Evolutionary conservation across 2,329 filamentous ascomycete species (phyloP).

Genomic region (Alternaria solani): DNA sequence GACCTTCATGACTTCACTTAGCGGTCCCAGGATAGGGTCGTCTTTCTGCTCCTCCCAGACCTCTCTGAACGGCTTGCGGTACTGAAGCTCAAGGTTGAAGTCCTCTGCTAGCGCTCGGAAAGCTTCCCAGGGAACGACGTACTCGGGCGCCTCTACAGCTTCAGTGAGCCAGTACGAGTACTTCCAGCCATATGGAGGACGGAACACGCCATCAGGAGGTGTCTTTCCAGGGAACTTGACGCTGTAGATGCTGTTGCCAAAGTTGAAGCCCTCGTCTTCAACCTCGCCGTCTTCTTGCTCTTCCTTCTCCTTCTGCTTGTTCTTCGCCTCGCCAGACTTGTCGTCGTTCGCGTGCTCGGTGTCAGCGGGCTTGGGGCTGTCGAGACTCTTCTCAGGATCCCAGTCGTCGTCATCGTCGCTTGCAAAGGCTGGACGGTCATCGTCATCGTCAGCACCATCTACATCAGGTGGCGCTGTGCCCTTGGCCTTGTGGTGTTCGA

Average conservation of each 20-base stretch:
- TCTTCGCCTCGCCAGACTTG: slow-evolving; percentile 34
- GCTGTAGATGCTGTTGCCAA: slow-evolving; percentile 92
- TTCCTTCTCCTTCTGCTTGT: slow-evolving; percentile 43
- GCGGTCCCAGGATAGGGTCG: slow-evolving; percentile 77
- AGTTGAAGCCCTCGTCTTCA: slow-evolving; percentile 66
- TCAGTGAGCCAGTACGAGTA: slow-evolving; percentile 97
- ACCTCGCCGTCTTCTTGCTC: slow-evolving; percentile 57
- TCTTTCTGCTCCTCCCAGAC: slow-evolving; percentile 94
- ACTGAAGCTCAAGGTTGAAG: slow-evolving; percentile 95
- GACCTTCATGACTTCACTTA: slow-evolving; percentile 97
- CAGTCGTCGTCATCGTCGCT: slow-evolving; percentile 53
- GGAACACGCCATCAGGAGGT: slow-evolving; percentile 86
- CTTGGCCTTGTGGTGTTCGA: slow-evolving; percentile 71
- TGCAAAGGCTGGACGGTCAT: slow-evolving; percentile 47
- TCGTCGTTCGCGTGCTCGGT: slow-evolving; percentile 45
- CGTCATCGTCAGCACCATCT: slow-evolving; percentile 36
- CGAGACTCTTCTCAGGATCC: slow-evolving; percentile 57
- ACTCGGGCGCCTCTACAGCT: slow-evolving; percentile 95
- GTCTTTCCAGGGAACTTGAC: slow-evolving; percentile 87
- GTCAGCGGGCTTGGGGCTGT: slow-evolving; percentile 47
- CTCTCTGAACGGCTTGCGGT: slow-evolving; percentile 88
- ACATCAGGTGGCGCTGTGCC: slow-evolving; percentile 50
- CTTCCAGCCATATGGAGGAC: slow-evolving; percentile 96
- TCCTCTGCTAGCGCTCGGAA: slow-evolving; percentile 96
- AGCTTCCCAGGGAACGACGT: slow-evolving; percentile 97